Percentiles rank a stretch among this genome's conserved stretches.
Evolutionary conservation across 1,139 yeast genomes (phyloP).

Genomic region (Taiozyma sp.): DNA sequence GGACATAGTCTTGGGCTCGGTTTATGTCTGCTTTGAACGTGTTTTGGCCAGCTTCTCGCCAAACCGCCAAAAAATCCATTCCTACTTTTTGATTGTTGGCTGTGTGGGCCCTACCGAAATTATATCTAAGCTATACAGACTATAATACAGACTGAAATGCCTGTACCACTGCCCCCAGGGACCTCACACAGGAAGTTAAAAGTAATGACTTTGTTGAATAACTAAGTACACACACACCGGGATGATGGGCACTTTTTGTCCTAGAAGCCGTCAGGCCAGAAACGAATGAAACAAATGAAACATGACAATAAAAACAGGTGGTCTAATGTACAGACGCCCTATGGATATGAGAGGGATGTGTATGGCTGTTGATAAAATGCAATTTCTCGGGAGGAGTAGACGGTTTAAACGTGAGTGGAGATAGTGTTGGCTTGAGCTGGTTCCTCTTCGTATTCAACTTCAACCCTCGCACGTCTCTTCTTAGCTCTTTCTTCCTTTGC

Average conservation of each 20-base stretch:
- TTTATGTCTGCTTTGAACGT: not conserved
- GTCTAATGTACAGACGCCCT: not conserved
- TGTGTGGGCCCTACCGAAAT: not conserved
- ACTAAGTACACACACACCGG: not conserved
- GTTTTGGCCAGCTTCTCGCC: not conserved
- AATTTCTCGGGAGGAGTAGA: not conserved
- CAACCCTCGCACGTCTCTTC: conserved; percentile 72
- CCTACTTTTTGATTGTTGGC: not conserved
- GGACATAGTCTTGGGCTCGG: not conserved
- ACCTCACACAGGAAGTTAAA: not conserved
- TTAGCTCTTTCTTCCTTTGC: conserved; percentile 35
- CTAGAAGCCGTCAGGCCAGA: not conserved
- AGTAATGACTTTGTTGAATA: not conserved
- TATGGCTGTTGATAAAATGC: not conserved
- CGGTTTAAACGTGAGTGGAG: conserved; percentile 6
- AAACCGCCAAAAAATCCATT: not conserved
- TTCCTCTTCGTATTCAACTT: conserved; percentile 82
- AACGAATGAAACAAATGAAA: not conserved
- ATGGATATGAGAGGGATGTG: not conserved
- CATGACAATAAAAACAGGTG: not conserved
- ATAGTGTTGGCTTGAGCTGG: conserved; percentile 28
- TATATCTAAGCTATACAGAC: not conserved
- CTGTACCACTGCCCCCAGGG: not conserved
- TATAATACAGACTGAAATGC: not conserved
- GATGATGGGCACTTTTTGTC: not conserved